A percentile compares a stretch with the other conserved stretches of the same genome.
Conservation (phyloP, 495 filamentous ascomycete genomes). For the Penicillium herquei region DNA sequence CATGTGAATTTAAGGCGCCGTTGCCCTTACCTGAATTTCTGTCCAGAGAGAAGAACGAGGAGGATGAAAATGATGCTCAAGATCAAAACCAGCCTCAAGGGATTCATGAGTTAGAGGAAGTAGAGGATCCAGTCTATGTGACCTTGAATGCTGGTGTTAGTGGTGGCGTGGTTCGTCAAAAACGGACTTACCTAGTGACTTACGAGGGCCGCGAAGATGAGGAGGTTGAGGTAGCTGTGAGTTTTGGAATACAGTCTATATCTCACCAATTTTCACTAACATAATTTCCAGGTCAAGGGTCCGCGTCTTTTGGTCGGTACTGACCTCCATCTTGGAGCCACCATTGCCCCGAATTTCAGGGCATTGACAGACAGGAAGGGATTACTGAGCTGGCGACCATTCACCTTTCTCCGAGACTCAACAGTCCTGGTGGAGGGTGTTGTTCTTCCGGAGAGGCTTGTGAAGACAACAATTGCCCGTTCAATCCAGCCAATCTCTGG, state of each 20-base stretch:
- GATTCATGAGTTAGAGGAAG: slow-evolving; percentile 7
- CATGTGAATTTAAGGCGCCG: slow-evolving; percentile 37
- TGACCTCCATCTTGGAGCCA: slow-evolving; percentile 34
- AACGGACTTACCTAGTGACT: slow-evolving; percentile 18
- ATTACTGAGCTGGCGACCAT: slow-evolving; percentile 26
- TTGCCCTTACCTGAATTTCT: slow-evolving; percentile 27
- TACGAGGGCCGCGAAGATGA: slow-evolving; percentile 29
- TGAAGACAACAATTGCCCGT: slow-evolving; percentile 31
- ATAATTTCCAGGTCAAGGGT: slow-evolving; percentile 25
- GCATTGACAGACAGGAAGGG: slow-evolving; percentile 28
- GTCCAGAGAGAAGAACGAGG: slow-evolving; percentile 15
- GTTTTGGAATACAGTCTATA: neutral
- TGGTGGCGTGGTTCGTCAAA: slow-evolving; percentile 26
- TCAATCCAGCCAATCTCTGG: slow-evolving; percentile 30
- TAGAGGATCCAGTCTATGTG: slow-evolving; percentile 23
- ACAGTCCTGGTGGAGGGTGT: slow-evolving; percentile 20
- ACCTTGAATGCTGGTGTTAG: slow-evolving; percentile 31
- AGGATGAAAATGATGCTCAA: slow-evolving; percentile 17
- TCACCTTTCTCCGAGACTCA: slow-evolving; percentile 34
- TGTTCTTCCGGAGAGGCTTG: slow-evolving; percentile 29
- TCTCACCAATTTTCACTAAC: neutral
- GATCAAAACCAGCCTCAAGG: slow-evolving; percentile 1
- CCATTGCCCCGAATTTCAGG: slow-evolving; percentile 26
- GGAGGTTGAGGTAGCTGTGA: slow-evolving; percentile 18
- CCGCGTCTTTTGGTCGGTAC: slow-evolving; percentile 28